Evolutionary conservation across 208 protist species (phyloP).

Genomic region (Entamoeba invadens): DNA sequence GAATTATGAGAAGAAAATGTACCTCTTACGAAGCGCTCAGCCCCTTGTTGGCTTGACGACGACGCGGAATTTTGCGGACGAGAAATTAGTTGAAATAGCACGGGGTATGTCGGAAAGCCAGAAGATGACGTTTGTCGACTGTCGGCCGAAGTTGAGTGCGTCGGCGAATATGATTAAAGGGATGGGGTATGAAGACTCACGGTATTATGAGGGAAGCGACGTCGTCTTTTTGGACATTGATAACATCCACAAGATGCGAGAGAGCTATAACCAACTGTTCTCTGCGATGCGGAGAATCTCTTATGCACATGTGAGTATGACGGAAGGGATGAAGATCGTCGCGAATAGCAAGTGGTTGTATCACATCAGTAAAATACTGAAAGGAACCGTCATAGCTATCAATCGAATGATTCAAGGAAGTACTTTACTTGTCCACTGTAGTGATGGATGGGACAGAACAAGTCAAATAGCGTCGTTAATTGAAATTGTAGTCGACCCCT

Average conservation of each 20-base stretch:
- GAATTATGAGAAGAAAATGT: neutral
- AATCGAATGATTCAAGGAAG: constrained; percentile 3
- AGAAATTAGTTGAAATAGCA: neutral
- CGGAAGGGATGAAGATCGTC: neutral
- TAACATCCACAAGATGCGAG: neutral
- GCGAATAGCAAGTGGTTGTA: neutral
- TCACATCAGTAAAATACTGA: neutral
- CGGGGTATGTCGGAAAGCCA: neutral
- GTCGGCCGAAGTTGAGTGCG: neutral
- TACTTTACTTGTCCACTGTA: constrained; percentile 45
- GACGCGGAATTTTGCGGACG: neutral
- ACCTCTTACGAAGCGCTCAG: neutral
- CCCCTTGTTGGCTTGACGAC: neutral
- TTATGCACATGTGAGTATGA: neutral
- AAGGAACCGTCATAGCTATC: neutral
- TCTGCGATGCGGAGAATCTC: neutral
- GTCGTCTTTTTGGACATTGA: neutral
- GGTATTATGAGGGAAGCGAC: neutral
- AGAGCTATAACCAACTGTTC: neutral
- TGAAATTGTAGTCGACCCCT: constrained; percentile 73
- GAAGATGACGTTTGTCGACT: neutral
- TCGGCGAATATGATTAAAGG: neutral
- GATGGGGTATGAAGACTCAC: neutral
- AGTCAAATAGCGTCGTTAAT: constrained; percentile 58
- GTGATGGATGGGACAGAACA: constrained; percentile 83